Evolutionary conservation across 2,329 filamentous ascomycete genomes (phyloP).

Genomic region (Trichoderma koningiopsis): DNA sequence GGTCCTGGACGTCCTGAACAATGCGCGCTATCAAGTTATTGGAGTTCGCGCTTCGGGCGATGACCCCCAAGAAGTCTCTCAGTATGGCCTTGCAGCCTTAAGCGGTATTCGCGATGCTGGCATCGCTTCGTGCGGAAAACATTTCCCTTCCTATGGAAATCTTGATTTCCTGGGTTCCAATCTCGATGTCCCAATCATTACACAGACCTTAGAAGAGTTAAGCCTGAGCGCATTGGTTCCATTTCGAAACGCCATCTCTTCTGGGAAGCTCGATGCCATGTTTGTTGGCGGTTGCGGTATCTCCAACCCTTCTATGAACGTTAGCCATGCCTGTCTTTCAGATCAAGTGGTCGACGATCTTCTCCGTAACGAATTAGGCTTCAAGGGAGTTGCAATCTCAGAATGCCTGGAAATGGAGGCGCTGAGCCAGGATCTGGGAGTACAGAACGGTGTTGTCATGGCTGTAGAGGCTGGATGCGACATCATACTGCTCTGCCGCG

Average conservation of each 20-base stretch:
- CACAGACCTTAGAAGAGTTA: slow-evolving; percentile 88
- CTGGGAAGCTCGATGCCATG: slow-evolving; percentile 83
- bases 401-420: slow-evolving; percentile 98
- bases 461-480: slow-evolving; percentile 96
- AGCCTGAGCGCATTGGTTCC: slow-evolving; percentile 90
- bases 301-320: slow-evolving; percentile 86
- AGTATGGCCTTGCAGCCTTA: slow-evolving; percentile 87
- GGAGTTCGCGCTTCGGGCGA: slow-evolving; percentile 89
- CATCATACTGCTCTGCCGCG: slow-evolving; percentile 82
- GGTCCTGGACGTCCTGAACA: slow-evolving; percentile 90
- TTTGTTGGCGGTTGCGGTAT: slow-evolving; percentile 95
- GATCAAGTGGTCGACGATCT: slow-evolving; percentile 92
- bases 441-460: slow-evolving; percentile 96
- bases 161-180: slow-evolving; percentile 90
- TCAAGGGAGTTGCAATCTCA: slow-evolving; percentile 89
- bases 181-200: slow-evolving; percentile 91
- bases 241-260: slow-evolving; percentile 84
- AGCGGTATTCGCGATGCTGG: slow-evolving; percentile 92
- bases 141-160: slow-evolving; percentile 95
- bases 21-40: slow-evolving; percentile 85
- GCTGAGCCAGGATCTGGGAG: slow-evolving; percentile 92
- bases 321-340: slow-evolving; percentile 91
- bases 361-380: slow-evolving; percentile 83
- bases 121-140: slow-evolving; percentile 87
- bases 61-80: slow-evolving; percentile 91